These are phyloP conservation scores for Phialophora verrucosa DNA, from an alignment of 2,329 filamentous ascomycete species.

Conservation along the genomic window DNA sequence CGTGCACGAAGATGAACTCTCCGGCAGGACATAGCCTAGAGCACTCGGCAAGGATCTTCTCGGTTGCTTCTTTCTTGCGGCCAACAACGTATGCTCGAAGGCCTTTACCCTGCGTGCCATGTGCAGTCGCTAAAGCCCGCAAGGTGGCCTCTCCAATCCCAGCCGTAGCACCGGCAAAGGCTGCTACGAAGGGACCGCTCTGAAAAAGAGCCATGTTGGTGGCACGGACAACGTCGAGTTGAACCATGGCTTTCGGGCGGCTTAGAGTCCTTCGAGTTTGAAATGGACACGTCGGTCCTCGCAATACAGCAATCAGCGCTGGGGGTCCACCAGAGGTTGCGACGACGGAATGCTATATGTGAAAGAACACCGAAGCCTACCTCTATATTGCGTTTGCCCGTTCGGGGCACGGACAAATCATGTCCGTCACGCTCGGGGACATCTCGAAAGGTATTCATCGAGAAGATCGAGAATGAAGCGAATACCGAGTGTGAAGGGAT, in stretches of 20 bases:
- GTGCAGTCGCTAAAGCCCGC: conserved; percentile 13
- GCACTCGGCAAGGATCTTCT: conserved; percentile 44
- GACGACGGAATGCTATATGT: not conserved
- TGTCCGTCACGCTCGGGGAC: not conserved
- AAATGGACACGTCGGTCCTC: not conserved
- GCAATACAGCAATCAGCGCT: not conserved
- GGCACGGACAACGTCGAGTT: conserved; percentile 17
- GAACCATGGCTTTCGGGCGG: conserved; percentile 4
- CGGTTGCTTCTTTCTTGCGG: conserved; percentile 39
- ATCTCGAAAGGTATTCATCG: not conserved
- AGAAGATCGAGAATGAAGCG: not conserved
- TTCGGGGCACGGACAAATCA: not conserved
- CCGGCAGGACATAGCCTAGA: conserved; percentile 53
- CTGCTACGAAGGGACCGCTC: conserved; percentile 21
- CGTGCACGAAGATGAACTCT: conserved; percentile 53
- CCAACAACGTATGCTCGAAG: conserved; percentile 46
- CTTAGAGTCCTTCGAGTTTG: not conserved
- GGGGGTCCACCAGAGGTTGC: not conserved
- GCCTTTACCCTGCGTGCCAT: conserved; percentile 21
- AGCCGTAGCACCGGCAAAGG: conserved; percentile 28
- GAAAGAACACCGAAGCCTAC: not conserved
- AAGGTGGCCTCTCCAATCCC: conserved; percentile 26
- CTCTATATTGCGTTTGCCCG: not conserved
- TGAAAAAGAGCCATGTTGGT: conserved; percentile 19
- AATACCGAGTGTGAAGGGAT: not conserved